These are phyloP conservation scores for Bisporella sp. DNA, from an alignment of 2,329 filamentous ascomycete species.

Conservation along the genomic window DNA sequence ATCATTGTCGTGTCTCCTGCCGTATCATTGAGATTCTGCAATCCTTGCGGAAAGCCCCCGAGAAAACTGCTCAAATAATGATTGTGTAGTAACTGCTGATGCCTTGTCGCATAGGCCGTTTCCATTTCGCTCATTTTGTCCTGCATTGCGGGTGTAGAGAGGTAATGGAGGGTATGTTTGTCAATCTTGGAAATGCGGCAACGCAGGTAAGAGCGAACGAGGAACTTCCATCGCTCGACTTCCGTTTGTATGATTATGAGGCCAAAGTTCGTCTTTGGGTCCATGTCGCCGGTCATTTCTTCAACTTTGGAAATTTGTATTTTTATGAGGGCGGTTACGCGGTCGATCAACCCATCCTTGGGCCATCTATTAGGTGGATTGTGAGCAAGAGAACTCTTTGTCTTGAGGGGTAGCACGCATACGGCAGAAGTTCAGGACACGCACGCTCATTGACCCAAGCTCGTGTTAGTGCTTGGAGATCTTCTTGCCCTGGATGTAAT, in stretches of 20 bases:
- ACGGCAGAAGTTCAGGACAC: conserved; percentile 82
- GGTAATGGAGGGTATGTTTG: conserved; percentile 67
- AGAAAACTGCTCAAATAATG: conserved; percentile 87
- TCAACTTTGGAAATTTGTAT: conserved; percentile 65
- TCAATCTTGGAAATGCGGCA: conserved; percentile 88
- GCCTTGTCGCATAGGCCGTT: conserved; percentile 72
- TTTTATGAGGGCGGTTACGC: conserved; percentile 67
- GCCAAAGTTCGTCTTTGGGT: conserved; percentile 84
- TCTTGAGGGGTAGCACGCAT: conserved; percentile 28
- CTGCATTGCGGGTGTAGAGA: conserved; percentile 47
- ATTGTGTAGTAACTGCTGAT: conserved; percentile 75
- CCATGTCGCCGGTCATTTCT: conserved; percentile 75
- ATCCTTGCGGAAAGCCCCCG: conserved; percentile 65
- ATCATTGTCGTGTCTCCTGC: conserved; percentile 90
- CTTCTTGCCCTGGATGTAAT: conserved; percentile 61
- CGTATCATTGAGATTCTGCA: conserved; percentile 86
- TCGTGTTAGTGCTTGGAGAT: conserved; percentile 83
- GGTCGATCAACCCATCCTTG: conserved; percentile 68
- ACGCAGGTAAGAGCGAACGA: conserved; percentile 76
- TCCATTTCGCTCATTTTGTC: conserved; percentile 69
- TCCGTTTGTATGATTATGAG: conserved; percentile 96
- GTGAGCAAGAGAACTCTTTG: conserved; percentile 5
- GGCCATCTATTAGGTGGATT: conserved; percentile 44
- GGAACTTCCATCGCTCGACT: conserved; percentile 86
- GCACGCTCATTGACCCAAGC: conserved; percentile 91